Conservation (phyloP, 2,329 filamentous ascomycete genomes). For the Fusarium burgessii region DNA sequence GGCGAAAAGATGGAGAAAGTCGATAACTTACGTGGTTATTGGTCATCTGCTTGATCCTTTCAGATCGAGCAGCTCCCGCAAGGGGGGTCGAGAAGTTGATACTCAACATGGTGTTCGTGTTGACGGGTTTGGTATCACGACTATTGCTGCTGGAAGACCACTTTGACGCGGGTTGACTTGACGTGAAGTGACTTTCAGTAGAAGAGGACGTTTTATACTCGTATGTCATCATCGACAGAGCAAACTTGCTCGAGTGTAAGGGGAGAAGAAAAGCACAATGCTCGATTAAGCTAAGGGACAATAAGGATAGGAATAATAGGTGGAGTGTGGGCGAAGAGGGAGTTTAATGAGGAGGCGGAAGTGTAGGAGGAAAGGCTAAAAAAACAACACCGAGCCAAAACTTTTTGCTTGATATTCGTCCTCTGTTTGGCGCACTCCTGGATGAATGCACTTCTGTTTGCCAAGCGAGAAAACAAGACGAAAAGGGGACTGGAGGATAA, state of each 20-base stretch:
- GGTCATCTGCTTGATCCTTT: conserved; percentile 54
- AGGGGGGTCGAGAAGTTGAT: conserved; percentile 57
- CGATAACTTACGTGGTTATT: conserved; percentile 53
- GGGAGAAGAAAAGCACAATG: neutral
- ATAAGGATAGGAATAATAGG: neutral
- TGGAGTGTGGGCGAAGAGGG: neutral
- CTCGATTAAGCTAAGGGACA: neutral
- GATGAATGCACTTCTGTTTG: conserved; percentile 13
- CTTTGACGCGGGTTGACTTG: conserved; percentile 22
- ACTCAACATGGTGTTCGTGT: conserved; percentile 50
- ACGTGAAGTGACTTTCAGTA: conserved; percentile 16
- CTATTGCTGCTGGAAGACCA: conserved; percentile 38
- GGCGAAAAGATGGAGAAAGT: neutral
- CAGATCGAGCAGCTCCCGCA: conserved; percentile 51
- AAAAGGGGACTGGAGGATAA: neutral
- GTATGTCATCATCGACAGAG: conserved; percentile 27
- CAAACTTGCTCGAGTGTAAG: neutral
- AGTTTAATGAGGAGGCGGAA: neutral
- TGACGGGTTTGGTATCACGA: conserved; percentile 23
- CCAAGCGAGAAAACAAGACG: conserved; percentile 17
- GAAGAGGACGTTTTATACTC: conserved; percentile 14
- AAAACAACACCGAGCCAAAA: conserved; percentile 6
- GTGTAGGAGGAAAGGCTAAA: conserved; percentile 18
- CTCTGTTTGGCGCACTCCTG: neutral
- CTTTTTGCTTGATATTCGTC: conserved; percentile 8